Evolutionary conservation across 768 basidiomycete species (phyloP), one percentile per base, ranked within the genome.

Genomic region (Lentinus tigrinus): DNA sequence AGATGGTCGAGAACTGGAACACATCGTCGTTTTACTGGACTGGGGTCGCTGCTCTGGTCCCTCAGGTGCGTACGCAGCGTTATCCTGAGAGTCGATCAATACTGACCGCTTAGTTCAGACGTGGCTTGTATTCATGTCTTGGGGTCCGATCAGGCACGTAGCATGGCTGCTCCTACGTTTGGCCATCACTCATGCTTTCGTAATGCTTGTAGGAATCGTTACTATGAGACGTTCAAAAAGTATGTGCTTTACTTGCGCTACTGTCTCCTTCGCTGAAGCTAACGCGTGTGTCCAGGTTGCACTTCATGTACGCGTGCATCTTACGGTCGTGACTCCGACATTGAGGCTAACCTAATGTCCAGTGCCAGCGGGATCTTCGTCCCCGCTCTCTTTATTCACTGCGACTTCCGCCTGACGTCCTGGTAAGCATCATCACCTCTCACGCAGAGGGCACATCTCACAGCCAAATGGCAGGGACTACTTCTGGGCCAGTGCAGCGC

Each of bases 191-290:
- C 7, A 31, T 11, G 31, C 5, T 10, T 31, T 31, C 31, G 6
- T 31, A 6, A 31, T 11, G 7, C 31, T 31, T 11, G 11, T 47
- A 65, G 73, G 36, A 73, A 66, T 52, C 64, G 61, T 0, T 71
- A 71, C 57, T 74, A 74, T 47, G 73, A 74, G 57, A 59, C 62
- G 2, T 74, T 74, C 67, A 74, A 74, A 50, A 71, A 71, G 71
- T 54, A 19, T 1, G 53, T 46, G 27, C 31, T 11, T 17, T 19
- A 11, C 26, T 34, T 0, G 27, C n/a, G 5, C 38, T 36, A 27
- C 26, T 13, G 40, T 27, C n/a, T n/a, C 7, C 31, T 31, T 6
- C 31, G 31, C 28, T 31, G 5, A 10, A 31, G 28, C 31, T 31
- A 31, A 31, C 31, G 31, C 7, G 3, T 1, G 1, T 31, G 31